phyloP scores from a whole-genome alignment of 2,329 filamentous ascomycete species.

The Fusarium anthophilum region DNA sequence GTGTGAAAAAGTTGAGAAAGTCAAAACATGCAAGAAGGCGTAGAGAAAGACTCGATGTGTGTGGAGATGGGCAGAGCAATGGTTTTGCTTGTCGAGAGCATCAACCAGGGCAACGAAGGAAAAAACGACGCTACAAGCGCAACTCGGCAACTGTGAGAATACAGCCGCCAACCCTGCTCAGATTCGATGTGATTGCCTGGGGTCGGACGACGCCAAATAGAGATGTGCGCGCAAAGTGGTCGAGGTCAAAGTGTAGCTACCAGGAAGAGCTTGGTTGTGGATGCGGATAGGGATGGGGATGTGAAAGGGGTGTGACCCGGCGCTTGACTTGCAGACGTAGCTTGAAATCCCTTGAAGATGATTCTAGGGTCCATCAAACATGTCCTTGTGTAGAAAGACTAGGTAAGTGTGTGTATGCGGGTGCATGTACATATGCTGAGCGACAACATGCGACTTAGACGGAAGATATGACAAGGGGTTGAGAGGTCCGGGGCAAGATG shows the following conservation, averaged over 20 bases:
- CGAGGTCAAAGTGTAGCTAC: slow-evolving; percentile 26
- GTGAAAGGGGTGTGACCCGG: slow-evolving; percentile 45
- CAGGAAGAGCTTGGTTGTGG: slow-evolving; percentile 39
- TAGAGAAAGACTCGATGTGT: slow-evolving; percentile 24
- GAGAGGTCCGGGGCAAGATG: slow-evolving; percentile 8
- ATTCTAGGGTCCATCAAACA: slow-evolving; percentile 35
- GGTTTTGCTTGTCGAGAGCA: slow-evolving; percentile 40
- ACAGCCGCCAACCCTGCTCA: slow-evolving; percentile 40
- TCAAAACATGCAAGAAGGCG: slow-evolving; percentile 20
- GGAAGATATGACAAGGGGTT: slow-evolving; percentile 11
- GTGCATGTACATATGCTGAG: slow-evolving; percentile 28
- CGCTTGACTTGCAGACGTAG: slow-evolving; percentile 47
- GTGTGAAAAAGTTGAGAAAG: slow-evolving; percentile 19
- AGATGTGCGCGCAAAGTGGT: slow-evolving; percentile 36
- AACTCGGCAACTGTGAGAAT: slow-evolving; percentile 32
- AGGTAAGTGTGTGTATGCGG: slow-evolving; percentile 14
- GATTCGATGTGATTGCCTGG: slow-evolving; percentile 39
- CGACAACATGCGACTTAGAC: slow-evolving; percentile 30
- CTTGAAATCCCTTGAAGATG: slow-evolving; percentile 37
- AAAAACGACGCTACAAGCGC: slow-evolving; percentile 35
- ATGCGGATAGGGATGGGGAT: slow-evolving; percentile 38
- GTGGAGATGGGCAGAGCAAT: slow-evolving; percentile 34
- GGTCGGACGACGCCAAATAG: slow-evolving; percentile 40
- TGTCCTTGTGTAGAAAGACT: not conserved
- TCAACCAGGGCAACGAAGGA: slow-evolving; percentile 20